Percentiles rank a stretch among this genome's conserved stretches.
phyloP scores from a whole-genome alignment of 768 basidiomycete genomes.

The Rhizopogon vulgaris region DNA sequence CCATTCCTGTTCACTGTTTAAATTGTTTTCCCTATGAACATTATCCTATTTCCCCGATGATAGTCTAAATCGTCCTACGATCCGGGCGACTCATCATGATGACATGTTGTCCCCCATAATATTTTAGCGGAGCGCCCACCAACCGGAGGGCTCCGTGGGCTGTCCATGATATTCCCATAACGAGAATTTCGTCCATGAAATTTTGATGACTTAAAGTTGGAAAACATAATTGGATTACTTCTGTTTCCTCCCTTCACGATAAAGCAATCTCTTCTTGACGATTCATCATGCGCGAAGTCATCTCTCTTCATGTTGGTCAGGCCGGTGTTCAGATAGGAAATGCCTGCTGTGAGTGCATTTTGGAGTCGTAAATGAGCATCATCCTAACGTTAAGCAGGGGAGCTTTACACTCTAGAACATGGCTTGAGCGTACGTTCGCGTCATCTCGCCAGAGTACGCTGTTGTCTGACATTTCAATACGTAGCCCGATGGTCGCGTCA shows the following conservation, averaged over 20 bases:
- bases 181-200: conserved; percentile 12
- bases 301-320: conserved; percentile 95
- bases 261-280: conserved; percentile 9
- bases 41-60: no score
- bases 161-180: conserved; percentile 20
- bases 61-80: no score
- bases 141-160: neutral
- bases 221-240: neutral
- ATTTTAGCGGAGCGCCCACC: neutral
- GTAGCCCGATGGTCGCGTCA: conserved; percentile 88
- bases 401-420: conserved; percentile 97
- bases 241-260: conserved; percentile 13
- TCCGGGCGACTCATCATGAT: no score
- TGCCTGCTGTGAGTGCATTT: conserved; percentile 76
- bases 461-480: neutral
- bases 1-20: no score
- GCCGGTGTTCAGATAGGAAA: conserved; percentile 94
- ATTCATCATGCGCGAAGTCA: conserved; percentile 79
- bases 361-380: conserved; percentile 4
- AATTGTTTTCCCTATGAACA: no score
- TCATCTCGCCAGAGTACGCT: neutral
- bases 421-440: conserved; percentile 75
- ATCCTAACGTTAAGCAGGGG: conserved; percentile 51
- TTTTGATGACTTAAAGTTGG: conserved; percentile 8
- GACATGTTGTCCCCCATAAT: no score